Evolutionary conservation across 352 stramenopile genomes (phyloP).

Genomic region (Phytophthora brassicae): DNA sequence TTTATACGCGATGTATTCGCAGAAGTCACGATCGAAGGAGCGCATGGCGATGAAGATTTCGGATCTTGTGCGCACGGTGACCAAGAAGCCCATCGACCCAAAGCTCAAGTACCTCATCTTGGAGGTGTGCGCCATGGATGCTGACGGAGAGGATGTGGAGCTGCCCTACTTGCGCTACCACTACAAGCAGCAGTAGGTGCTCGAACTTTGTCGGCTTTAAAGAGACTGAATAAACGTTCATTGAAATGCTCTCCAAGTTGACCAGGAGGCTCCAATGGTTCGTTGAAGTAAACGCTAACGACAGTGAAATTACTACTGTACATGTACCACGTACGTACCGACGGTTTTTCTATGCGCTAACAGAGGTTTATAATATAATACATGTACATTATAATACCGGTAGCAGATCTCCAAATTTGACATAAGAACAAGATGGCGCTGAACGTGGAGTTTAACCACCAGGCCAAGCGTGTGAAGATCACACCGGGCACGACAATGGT

Average conservation of each 20-base stretch:
- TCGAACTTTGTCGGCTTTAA: not conserved
- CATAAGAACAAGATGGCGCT: constrained; percentile 53
- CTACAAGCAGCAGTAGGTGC: constrained; percentile 50
- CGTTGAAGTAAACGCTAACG: no score
- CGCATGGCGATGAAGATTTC: constrained; percentile 97
- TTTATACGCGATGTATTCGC: constrained; percentile 89
- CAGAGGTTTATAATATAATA: not conserved
- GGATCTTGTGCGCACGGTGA: constrained; percentile 94
- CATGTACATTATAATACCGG: no score
- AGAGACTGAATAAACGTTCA: not conserved
- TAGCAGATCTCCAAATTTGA: no score
- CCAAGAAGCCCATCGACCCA: constrained; percentile 94
- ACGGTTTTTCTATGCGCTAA: no score
- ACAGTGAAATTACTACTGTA: no score
- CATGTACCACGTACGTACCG: no score
- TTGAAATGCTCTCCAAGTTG: constrained; percentile 4
- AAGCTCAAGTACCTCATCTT: constrained; percentile 97
- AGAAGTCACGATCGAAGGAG: constrained; percentile 89
- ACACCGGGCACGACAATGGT: constrained; percentile 80
- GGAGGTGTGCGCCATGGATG: constrained; percentile 96
- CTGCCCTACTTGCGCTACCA: constrained; percentile 94
- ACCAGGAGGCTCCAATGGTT: no score
- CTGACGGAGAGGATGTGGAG: constrained; percentile 95
- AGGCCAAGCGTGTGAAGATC: constrained; percentile 76
- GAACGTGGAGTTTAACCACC: constrained; percentile 70